phyloP scores from a whole-genome alignment of 805 yeast species.

The Blastobotrys attinorum region DNA sequence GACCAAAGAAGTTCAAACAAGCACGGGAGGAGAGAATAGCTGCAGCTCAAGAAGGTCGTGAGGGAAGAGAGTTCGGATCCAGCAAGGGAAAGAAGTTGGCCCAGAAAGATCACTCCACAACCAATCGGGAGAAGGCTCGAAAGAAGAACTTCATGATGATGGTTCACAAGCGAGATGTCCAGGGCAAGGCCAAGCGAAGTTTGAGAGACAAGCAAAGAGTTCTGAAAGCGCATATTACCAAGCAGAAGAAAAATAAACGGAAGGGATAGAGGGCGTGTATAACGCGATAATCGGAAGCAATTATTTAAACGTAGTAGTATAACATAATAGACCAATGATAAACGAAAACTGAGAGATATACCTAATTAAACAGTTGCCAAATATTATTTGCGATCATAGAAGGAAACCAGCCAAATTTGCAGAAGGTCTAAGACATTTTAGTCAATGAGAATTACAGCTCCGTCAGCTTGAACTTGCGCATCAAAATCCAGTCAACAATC shows the following conservation, averaged over 20 bases:
- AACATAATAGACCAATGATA: too few species aligned
- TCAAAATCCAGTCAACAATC: slow-evolving; percentile 2
- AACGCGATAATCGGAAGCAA: too few species aligned
- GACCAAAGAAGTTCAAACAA: slow-evolving; percentile 73
- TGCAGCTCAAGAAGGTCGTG: slow-evolving; percentile 81
- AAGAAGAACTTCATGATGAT: slow-evolving; percentile 99
- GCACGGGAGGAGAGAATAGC: slow-evolving; percentile 86
- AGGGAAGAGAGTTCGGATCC: slow-evolving; percentile 87
- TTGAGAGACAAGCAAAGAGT: slow-evolving; percentile 85
- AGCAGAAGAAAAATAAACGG: slow-evolving; percentile 81
- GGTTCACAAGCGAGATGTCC: slow-evolving; percentile 91
- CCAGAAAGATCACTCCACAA: slow-evolving; percentile 74
- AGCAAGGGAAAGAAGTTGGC: slow-evolving; percentile 67
- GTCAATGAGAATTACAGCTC: not conserved
- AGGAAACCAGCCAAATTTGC: too few species aligned
- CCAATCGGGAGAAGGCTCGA: slow-evolving; percentile 92
- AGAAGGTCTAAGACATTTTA: not conserved
- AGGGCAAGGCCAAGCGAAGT: slow-evolving; percentile 87
- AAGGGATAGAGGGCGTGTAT: too few species aligned
- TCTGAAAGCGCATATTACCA: slow-evolving; percentile 74
- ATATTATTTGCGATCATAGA: too few species aligned
- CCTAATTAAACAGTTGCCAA: too few species aligned
- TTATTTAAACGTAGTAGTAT: too few species aligned
- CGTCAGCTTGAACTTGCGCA: slow-evolving; percentile 3
- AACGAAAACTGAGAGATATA: too few species aligned